These are phyloP conservation scores for Citrus mangshanensis DNA, from an alignment of 345 rosid genomes.

Conservation along the genomic window DNA sequence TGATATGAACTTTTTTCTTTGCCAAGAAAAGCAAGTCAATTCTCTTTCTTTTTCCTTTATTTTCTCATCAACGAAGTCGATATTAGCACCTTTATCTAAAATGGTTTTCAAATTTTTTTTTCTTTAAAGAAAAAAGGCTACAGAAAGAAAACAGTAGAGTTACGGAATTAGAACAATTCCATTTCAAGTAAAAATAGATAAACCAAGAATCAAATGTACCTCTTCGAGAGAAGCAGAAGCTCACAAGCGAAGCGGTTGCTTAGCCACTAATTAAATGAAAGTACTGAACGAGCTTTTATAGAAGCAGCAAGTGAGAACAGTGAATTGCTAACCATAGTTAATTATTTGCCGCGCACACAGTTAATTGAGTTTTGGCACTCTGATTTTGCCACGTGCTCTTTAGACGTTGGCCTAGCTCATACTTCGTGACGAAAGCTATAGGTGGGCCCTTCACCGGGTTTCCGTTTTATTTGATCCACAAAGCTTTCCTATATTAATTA, in stretches of 20 bases:
- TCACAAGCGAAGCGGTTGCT: not conserved
- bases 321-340: constrained; percentile 9
- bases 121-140: not conserved
- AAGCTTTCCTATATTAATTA: too few relatives aligned
- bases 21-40: not conserved
- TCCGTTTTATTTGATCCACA: not conserved
- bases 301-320: not conserved
- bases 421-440: not conserved
- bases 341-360: not conserved
- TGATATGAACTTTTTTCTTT: not conserved
- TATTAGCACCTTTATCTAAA: not conserved
- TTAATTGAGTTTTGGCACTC: not conserved
- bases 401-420: not conserved
- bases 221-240: not conserved
- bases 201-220: not conserved
- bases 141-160: not conserved
- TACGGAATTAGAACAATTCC: not conserved
- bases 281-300: not conserved
- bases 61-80: not conserved
- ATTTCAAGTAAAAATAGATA: too few relatives aligned
- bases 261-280: not conserved
- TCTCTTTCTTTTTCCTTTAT: not conserved
- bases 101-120: too few relatives aligned
- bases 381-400: not conserved
- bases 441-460: not conserved